These are phyloP conservation scores for Annulohypoxylon stygium DNA, from an alignment of 495 filamentous ascomycete species.

Conservation along the genomic window DNA sequence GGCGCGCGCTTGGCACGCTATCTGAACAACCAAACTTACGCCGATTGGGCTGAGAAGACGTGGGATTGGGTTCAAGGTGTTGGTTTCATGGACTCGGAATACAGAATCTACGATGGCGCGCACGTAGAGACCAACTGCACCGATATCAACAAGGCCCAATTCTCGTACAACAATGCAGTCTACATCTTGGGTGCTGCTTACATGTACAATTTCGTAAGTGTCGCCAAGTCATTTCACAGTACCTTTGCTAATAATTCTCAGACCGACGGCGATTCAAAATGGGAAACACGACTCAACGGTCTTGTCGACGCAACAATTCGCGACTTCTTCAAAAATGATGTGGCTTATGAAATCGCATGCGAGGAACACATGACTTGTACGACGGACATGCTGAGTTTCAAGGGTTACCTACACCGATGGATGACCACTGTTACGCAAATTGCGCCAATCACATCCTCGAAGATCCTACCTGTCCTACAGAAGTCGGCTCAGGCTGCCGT, in stretches of 20 bases:
- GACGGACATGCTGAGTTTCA: conserved; percentile 83
- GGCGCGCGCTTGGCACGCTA: conserved; percentile 81
- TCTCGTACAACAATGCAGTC: conserved; percentile 81
- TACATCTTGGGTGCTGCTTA: conserved; percentile 78
- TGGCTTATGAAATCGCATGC: conserved; percentile 79
- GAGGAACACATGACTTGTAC: conserved; percentile 73
- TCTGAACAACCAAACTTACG: conserved; percentile 82
- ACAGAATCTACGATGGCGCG: conserved; percentile 77
- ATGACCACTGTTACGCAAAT: conserved; percentile 78
- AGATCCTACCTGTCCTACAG: conserved; percentile 71
- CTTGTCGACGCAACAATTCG: conserved; percentile 70
- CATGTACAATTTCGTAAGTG: conserved; percentile 79
- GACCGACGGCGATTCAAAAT: conserved; percentile 68
- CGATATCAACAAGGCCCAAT: conserved; percentile 71
- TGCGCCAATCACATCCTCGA: conserved; percentile 71
- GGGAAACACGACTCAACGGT: conserved; percentile 69
- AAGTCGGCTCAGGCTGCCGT: conserved; percentile 75
- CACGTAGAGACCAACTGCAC: conserved; percentile 73
- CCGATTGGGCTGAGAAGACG: conserved; percentile 77
- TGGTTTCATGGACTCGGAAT: conserved; percentile 72
- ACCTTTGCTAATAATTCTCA: conserved; percentile 47
- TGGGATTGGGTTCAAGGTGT: conserved; percentile 78
- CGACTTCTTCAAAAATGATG: conserved; percentile 67
- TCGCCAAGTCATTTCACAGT: conserved; percentile 14
- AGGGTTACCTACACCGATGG: conserved; percentile 84